A percentile compares a stretch with the other conserved stretches of the same genome.
phyloP scores from a whole-genome alignment of 169 alveolate genomes.

The Amoebophrya sp. region DNA sequence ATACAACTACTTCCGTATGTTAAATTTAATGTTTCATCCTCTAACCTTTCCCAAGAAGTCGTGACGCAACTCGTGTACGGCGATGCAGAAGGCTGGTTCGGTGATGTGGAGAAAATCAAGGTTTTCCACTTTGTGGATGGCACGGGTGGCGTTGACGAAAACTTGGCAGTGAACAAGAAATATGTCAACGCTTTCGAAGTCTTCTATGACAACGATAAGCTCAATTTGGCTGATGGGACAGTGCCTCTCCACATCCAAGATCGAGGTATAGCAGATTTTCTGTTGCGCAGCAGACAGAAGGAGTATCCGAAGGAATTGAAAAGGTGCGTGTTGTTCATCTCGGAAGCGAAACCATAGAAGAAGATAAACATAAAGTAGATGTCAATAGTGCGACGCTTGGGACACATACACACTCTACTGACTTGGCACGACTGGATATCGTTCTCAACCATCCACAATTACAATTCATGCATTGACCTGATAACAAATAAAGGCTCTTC shows the following conservation, averaged over 20 bases:
- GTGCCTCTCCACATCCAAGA: conserved; percentile 6
- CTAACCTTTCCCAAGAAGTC: not conserved
- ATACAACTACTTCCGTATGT: too few species aligned
- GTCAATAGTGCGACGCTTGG: too few species aligned
- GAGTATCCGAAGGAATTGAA: not conserved
- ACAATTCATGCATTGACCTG: too few species aligned
- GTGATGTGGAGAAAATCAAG: not conserved
- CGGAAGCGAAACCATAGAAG: too few species aligned
- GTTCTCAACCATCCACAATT: too few species aligned
- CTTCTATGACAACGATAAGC: conserved; percentile 5
- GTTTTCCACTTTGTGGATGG: conserved; percentile 39
- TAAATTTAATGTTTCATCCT: not conserved
- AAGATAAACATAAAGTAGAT: too few species aligned
- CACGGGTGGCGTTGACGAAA: conserved; percentile 29
- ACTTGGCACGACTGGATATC: too few species aligned
- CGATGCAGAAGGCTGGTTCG: conserved; percentile 30
- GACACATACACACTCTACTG: too few species aligned
- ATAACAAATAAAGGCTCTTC: too few species aligned
- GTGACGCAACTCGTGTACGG: conserved; percentile 14
- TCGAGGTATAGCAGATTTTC: not conserved
- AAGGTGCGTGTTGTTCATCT: not conserved
- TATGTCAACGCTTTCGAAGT: conserved; percentile 26
- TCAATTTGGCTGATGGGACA: not conserved
- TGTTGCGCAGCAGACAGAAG: not conserved
- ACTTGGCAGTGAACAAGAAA: not conserved